Evolutionary conservation across 73 alveolate genomes (phyloP), one percentile per base, ranked within the genome.

Genomic region (Paramecium tetraurelia): DNA sequence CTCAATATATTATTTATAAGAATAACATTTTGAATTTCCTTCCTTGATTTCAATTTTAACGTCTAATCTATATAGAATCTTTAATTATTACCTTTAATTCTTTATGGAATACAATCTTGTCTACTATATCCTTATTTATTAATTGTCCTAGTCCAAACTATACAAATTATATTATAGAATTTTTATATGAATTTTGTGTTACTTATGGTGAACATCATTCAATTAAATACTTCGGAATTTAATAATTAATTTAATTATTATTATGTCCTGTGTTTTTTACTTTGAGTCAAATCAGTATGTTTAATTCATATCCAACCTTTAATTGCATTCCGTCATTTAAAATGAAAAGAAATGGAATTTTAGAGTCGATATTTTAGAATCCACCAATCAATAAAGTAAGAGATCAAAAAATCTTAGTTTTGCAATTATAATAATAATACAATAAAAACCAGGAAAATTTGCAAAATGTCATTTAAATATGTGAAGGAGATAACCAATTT

Each of bases 211-310:
- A 27, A 27, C 31, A 38, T 38, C 44, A 38, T 38, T 38, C 9
- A 38, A 38, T 38, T 38, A 38, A 6, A 38, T 38, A 38, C 44
- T 7, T 40, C 12, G 48, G 2, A 40, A 40, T 40, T 40, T 7
- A 40, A 40, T 40, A 40, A 40, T 85, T 85, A 29, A 33, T 58
- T 85, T 85, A 27, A 85, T 85, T 85, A 29, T 46, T 85, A 58
- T 63, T 20, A 85, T 57, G n/a, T 85, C 80, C 4, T 29, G 46
- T 46, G 85, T 46, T 24, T 48, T 57, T 35, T 69, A 29, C 75
- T 43, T 40, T 85, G 84, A 63, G 46, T 9, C 84, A 63, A 63
- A 27, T 31, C 41, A 29, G 27, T 63, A 40, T 40, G n/a, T 40
- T 40, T 40, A 40, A 40, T 63, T 63, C 21, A 27, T 63, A 12